A percentile compares a stretch with the other conserved stretches of the same genome.
These are phyloP conservation scores for Protomyces macrosporus DNA, from an alignment of 1,139 yeast genomes.

Conservation along the genomic window DNA sequence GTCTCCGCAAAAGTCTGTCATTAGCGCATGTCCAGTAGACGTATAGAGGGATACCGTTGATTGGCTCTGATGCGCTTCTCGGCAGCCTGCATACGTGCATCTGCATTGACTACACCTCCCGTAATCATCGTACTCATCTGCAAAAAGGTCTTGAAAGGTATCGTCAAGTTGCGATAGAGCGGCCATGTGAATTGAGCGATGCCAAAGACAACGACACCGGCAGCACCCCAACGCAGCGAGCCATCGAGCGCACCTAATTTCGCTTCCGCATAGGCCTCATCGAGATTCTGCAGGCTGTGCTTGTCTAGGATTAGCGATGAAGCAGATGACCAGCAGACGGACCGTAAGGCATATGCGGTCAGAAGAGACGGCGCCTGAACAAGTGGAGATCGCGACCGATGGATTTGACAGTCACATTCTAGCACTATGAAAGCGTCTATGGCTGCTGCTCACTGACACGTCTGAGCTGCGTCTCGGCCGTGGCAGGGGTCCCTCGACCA, in stretches of 20 bases:
- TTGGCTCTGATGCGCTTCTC: conserved; percentile 17
- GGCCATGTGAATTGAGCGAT: conserved; percentile 24
- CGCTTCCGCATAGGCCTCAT: conserved; percentile 22
- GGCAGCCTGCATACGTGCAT: conserved; percentile 19
- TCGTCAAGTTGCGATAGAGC: conserved; percentile 18
- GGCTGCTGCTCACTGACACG: background rate
- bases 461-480: background rate
- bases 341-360: background rate
- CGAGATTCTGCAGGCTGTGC: conserved; percentile 17
- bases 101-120: conserved; percentile 24
- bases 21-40: background rate
- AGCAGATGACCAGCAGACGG: background rate
- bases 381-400: background rate
- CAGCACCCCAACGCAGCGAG: conserved; percentile 15
- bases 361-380: background rate
- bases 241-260: conserved; percentile 19
- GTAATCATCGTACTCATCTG: conserved; percentile 19
- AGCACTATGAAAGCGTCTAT: background rate
- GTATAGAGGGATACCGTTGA: background rate
- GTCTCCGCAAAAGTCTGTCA: conserved; percentile 1
- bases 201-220: conserved; percentile 21
- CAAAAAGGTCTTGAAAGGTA: conserved; percentile 17
- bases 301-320: background rate
- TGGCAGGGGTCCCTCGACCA: background rate
- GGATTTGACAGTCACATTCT: background rate